phyloP scores from a whole-genome alignment of 129 eudicot genomes.

The Silybum marianum region DNA sequence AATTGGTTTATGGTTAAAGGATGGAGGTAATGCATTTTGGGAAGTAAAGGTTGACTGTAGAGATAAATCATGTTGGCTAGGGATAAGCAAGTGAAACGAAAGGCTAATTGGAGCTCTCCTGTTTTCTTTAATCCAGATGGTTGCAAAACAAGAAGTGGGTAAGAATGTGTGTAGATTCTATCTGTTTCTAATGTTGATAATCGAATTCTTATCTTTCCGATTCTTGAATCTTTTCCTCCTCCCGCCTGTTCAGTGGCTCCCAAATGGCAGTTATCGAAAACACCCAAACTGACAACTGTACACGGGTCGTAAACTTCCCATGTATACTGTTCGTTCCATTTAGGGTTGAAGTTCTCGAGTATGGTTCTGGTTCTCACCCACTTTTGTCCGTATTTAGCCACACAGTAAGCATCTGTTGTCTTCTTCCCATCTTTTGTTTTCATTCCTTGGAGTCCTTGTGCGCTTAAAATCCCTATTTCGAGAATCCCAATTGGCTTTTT shows the following conservation, averaged over 20 bases:
- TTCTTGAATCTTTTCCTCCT: slow-evolving; percentile 62
- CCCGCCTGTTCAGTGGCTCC: slow-evolving; percentile 51
- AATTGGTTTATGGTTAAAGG: slow-evolving; percentile 79
- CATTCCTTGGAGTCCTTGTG: slow-evolving; percentile 83
- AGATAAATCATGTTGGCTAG: slow-evolving; percentile 75
- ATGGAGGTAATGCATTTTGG: slow-evolving; percentile 88
- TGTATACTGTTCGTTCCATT: slow-evolving; percentile 96
- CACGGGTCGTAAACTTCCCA: slow-evolving; percentile 98
- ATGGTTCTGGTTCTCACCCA: slow-evolving; percentile 99
- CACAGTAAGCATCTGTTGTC: slow-evolving; percentile 85
- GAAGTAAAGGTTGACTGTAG: slow-evolving; percentile 75
- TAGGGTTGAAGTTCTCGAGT: slow-evolving; percentile 68
- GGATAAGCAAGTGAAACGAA: slow-evolving; percentile 87
- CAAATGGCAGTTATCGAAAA: slow-evolving; percentile 80
- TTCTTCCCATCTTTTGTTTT: slow-evolving; percentile 71
- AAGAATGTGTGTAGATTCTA: slow-evolving; percentile 75
- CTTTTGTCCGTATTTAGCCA: slow-evolving; percentile 90
- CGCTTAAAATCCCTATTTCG: slow-evolving; percentile 82
- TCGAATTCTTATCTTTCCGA: slow-evolving; percentile 87
- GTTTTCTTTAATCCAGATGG: slow-evolving; percentile 85
- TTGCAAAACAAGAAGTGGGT: slow-evolving; percentile 84
- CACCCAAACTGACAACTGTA: slow-evolving; percentile 86
- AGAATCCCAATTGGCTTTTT: slow-evolving; percentile 86
- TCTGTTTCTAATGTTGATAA: slow-evolving; percentile 88
- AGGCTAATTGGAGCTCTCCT: slow-evolving; percentile 89